Base-by-base conservation (phyloP, 2,329 filamentous ascomycete species). In the Intubia oerlemansii region DNA sequence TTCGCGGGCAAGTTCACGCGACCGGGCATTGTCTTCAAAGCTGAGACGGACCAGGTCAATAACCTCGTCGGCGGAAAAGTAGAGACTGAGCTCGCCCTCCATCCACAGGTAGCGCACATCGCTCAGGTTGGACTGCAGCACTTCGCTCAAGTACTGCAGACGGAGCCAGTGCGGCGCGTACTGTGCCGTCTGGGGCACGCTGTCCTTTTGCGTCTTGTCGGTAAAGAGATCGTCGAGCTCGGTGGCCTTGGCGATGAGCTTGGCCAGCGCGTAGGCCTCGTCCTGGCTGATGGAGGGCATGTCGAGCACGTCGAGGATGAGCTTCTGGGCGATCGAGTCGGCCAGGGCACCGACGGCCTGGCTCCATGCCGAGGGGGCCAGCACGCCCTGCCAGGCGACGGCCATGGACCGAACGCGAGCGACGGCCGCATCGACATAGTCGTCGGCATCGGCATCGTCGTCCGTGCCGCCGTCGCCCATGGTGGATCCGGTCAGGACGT, bases 41-140 rank as follows among this genome's bases (percentile, higher is more conserved):
- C 67, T 73, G 13, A 67, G 53, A 28, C 59, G 53, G 25, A 74
- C 62, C 39, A 75, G 43, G 35, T 75, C 67, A 19, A 72, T 47
- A 10, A 73, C 64, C 48, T 74, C 68, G 5, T 59, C 57, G 7
- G 52, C 56, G 1, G 60, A 55, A 39, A 73, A 74, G 44, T 72
- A 69, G 21, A 72, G 43, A 36, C 66, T 70, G 24, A 75, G 50
- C 44, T 73, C 67, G 45, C 66, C 68, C 36, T 75, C 67, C 40
- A 62, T 56, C 69, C 69, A 75, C 21, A 75, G 45, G 36, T 55
- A 72, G 32, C 54, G 56, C 32, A 75, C 62, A 36, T 74, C 69
- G 36, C 61, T 62, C 30, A 74, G 50, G 40, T 74, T 72, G 38
- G 66, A 71, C 50, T 75, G 68, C 37, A 75, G 50, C 17, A 74